Evolutionary conservation across 192 early-diverging fungal genomes (phyloP), one percentile per base, ranked within the genome.

Genomic region (Coemansia sp.): DNA sequence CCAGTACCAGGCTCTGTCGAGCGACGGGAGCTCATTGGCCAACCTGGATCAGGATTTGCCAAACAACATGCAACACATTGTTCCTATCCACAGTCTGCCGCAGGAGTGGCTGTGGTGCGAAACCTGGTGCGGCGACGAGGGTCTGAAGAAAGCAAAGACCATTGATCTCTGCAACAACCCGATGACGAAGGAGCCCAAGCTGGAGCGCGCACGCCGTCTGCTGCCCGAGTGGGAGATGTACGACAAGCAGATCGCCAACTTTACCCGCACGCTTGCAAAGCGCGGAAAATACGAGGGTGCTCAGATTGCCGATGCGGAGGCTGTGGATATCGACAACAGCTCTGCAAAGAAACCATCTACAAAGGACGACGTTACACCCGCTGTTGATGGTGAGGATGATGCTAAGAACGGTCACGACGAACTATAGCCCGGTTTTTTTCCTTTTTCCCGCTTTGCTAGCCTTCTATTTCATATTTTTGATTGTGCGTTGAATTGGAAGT

Each of bases 111-210:
- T 99, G 54, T 99, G 97, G 97, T 99, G 97, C 71, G 95, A 98
- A 78, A 99, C 97, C 8, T 99, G 97, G 97, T 99, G 97, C 75
- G 88, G 90, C 37, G 94, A 98, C 70, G 88, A 86, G 57, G 86
- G 86, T 5, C 70, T 98, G 49, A 86, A 85, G n/a, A 89, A 61
- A 13, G 97, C 97, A 5, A 97, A 95, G 78, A 98, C 97, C 0
- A 99, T 99, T 65, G 97, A 99, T 84, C 83, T 99, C 89, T 99
- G 97, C 86, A 99, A 99, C 72, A 98, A 99, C 80, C 97, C 97
- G 3, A 83, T 98, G 74, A 99, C 95, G 7, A 98, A 96, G 75
- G 97, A 99, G 65, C 95, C 95, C n/a, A 99, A 99, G 84, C 84
- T 99, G 7, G 91, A 95, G 64, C 87, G 97, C 6, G 97, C 97